A percentile compares a stretch with the other conserved stretches of the same genome.
Conservation (phyloP, 345 rosid species). For the Psidium friedrichsthalianum region DNA sequence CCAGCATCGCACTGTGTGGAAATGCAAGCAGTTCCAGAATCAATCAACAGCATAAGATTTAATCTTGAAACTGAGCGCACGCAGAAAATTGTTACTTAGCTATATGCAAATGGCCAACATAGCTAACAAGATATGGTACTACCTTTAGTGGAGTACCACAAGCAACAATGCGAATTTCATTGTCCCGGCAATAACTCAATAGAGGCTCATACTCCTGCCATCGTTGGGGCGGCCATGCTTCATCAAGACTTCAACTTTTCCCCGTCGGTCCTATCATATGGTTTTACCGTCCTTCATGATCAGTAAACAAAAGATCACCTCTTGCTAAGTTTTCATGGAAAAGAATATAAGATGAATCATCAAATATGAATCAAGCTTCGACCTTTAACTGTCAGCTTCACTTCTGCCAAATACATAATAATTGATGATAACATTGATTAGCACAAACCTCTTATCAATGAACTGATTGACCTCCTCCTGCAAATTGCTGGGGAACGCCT, state of each 20-base stretch:
- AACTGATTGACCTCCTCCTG: conserved; percentile 58
- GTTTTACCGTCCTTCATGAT: neutral
- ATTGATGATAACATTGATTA: neutral
- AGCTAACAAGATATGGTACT: neutral
- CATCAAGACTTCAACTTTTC: conserved; percentile 44
- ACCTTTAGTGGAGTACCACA: conserved; percentile 91
- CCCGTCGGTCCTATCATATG: conserved; percentile 62
- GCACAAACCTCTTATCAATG: conserved; percentile 41
- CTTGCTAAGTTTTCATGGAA: neutral
- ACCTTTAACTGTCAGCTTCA: neutral
- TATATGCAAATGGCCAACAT: neutral
- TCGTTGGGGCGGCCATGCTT: conserved; percentile 60
- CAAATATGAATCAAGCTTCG: neutral
- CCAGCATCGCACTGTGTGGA: neutral
- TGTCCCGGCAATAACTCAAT: conserved; percentile 64
- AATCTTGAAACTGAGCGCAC: neutral
- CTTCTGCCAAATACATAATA: neutral
- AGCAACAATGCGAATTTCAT: conserved; percentile 60
- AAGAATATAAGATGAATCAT: neutral
- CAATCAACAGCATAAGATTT: neutral
- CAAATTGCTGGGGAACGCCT: conserved; percentile 62
- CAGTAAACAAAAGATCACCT: neutral
- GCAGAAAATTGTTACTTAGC: neutral
- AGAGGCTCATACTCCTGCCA: conserved; percentile 94
- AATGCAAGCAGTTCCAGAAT: neutral